Evolutionary conservation across 2,329 filamentous ascomycete species (phyloP), one percentile per base, ranked within the genome.

Genomic region (Trichophyton simii): DNA sequence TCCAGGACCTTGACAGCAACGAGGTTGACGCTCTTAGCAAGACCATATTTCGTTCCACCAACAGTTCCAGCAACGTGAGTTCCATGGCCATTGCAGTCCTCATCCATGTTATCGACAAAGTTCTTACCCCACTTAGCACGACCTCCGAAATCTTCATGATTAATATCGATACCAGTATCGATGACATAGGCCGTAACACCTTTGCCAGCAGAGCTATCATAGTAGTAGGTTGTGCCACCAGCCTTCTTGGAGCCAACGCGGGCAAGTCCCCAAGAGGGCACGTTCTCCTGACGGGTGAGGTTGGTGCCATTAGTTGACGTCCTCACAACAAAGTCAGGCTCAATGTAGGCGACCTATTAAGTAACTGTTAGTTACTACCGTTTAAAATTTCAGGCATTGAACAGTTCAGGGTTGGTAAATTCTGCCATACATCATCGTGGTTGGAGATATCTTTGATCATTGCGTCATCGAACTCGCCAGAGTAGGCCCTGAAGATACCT

Each of bases 1-100:
- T 75, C 75, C 20, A 80, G 73, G 63, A 72, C 79, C 69, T 81
- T 82, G 62, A 83, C 77, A 57, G 78, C 78, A 41, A 76, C 65
- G n/a, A 76, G 60, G 20, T 63, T 70, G 44, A 72, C 68, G 60
- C 71, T 68, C 66, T 75, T 75, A 20, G 73, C 69, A 60, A 76
- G 65, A 59, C 74, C 74, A 58, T 69, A 75, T 5, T 66, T 70
- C 28, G 65, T 67, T 13, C 68, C 68, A 9, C 63, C 72, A 44
- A 73, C 69, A 38, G 71, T 76, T 41, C 71, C 72, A 6, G 74
- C 68, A 62, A 72, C 69, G 62, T 76, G 73, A 8, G 73, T 76
- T 31, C 74, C 74, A 59, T 76, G 73, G 34, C 73, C 72, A 58
- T 72, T 67, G 22, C 66, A 66, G 52, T 68, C 64, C n/a, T 59